phyloP scores from a whole-genome alignment of 345 rosid genomes.

The Aurinia saxatilis region DNA sequence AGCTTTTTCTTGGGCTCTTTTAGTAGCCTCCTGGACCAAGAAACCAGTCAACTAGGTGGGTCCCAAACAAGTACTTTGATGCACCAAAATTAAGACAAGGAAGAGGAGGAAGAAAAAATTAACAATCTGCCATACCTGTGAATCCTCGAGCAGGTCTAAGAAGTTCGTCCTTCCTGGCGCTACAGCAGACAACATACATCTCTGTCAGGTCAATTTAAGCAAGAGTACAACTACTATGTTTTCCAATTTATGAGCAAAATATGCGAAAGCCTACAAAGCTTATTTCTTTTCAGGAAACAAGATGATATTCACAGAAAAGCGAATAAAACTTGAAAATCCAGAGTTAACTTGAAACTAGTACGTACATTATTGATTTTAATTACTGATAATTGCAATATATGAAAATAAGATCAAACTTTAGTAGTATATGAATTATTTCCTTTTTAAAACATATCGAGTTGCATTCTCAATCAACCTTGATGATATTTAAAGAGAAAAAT shows the following conservation, averaged over 20 bases:
- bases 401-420: neutral
- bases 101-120: neutral
- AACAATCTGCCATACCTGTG: conserved; percentile 51
- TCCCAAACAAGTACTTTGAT: conserved; percentile 13
- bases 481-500: conserved; percentile 4
- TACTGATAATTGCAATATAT: neutral
- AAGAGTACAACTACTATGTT: neutral
- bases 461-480: neutral
- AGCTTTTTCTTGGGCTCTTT: conserved; percentile 68
- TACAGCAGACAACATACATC: conserved; percentile 26
- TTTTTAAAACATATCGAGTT: neutral
- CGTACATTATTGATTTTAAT: neutral
- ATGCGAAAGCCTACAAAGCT: conserved; percentile 10
- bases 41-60: neutral
- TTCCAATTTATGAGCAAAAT: conserved; percentile 4
- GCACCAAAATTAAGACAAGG: neutral
- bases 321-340: neutral
- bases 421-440: too few relatives aligned
- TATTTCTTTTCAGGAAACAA: neutral
- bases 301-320: neutral
- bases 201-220: conserved; percentile 8
- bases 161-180: conserved; percentile 53
- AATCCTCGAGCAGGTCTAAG: conserved; percentile 70
- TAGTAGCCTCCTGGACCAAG: conserved; percentile 62
- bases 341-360: neutral